phyloP scores from a whole-genome alignment of 139 green algal genomes.

The Chlamydomonas sp. region DNA sequence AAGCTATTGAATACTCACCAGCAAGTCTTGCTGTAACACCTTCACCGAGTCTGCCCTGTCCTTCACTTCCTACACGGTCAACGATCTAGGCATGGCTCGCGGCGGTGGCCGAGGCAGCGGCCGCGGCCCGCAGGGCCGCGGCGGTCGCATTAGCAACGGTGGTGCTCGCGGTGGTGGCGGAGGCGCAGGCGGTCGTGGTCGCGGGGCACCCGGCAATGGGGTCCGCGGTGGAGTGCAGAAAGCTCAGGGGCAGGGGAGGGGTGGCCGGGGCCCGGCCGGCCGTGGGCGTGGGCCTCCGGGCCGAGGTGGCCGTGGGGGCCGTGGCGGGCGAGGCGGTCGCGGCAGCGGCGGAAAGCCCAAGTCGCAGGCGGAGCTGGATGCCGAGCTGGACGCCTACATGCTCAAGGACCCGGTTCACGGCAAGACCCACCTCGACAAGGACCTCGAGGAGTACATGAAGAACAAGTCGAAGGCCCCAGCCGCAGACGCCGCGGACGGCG shows the following conservation, averaged over 20 bases:
- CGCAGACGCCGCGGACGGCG: neutral
- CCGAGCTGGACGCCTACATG: constrained; percentile 50
- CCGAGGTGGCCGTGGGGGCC: constrained; percentile 19
- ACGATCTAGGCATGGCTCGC: too few relatives aligned
- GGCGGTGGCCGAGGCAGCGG: too few relatives aligned
- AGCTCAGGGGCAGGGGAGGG: constrained; percentile 15
- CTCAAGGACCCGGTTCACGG: constrained; percentile 45
- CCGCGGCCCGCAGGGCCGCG: too few relatives aligned
- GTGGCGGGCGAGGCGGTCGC: constrained; percentile 11
- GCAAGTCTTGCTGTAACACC: too few relatives aligned
- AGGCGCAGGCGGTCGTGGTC: neutral
- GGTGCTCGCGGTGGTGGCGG: neutral
- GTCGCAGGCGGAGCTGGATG: constrained; percentile 39
- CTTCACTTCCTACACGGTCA: too few relatives aligned
- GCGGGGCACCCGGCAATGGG: neutral
- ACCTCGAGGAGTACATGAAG: constrained; percentile 50
- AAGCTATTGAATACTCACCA: too few relatives aligned
- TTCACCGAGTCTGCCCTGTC: too few relatives aligned
- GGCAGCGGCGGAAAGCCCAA: constrained; percentile 13
- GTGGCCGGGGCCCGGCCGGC: constrained; percentile 3
- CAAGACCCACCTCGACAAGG: constrained; percentile 39
- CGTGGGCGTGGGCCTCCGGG: neutral
- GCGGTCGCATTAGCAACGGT: neutral
- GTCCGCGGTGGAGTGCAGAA: constrained; percentile 27
- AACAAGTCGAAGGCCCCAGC: constrained; percentile 11